Percentiles rank a stretch among this genome's conserved stretches.
Conservation (phyloP, 345 rosid species). For the Dipteronia sinensis region DNA sequence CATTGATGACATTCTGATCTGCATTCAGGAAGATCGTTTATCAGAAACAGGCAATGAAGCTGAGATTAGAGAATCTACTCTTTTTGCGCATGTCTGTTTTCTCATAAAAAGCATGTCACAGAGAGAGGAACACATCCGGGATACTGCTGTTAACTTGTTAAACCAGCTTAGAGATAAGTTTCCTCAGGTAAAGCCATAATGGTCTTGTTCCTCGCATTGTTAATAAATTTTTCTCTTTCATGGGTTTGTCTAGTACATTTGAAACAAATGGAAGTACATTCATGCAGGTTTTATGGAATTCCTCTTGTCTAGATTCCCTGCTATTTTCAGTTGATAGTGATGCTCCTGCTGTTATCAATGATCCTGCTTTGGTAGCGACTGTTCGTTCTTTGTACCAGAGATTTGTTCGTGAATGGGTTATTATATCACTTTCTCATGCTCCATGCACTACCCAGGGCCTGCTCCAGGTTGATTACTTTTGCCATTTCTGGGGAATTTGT, state of each 20-base stretch:
- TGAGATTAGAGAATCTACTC: constrained; percentile 77
- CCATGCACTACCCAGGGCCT: constrained; percentile 99
- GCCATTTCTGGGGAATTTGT: background rate
- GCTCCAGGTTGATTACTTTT: constrained; percentile 70
- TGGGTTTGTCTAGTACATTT: constrained; percentile 18
- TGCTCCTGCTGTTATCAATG: constrained; percentile 71
- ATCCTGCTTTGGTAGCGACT: constrained; percentile 83
- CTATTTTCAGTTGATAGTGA: constrained; percentile 78
- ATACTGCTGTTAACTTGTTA: constrained; percentile 83
- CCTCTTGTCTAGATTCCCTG: constrained; percentile 85
- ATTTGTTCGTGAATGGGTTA: constrained; percentile 88
- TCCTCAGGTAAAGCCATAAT: constrained; percentile 72
- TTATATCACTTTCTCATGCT: constrained; percentile 87
- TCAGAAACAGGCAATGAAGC: constrained; percentile 82
- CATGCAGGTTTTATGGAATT: constrained; percentile 94
- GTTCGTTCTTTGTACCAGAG: constrained; percentile 88
- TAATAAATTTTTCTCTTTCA: background rate
- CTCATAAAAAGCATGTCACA: constrained; percentile 92
- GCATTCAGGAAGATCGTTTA: constrained; percentile 83
- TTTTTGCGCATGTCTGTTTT: constrained; percentile 83
- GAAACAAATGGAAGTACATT: constrained; percentile 18
- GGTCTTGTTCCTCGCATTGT: constrained; percentile 1
- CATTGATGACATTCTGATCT: constrained; percentile 26
- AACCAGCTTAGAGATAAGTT: constrained; percentile 93
- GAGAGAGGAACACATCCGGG: constrained; percentile 93